Percentiles rank a stretch among this genome's conserved stretches.
Conservation (phyloP, 352 stramenopile species). For the Poterioochromonas sp. region DNA sequence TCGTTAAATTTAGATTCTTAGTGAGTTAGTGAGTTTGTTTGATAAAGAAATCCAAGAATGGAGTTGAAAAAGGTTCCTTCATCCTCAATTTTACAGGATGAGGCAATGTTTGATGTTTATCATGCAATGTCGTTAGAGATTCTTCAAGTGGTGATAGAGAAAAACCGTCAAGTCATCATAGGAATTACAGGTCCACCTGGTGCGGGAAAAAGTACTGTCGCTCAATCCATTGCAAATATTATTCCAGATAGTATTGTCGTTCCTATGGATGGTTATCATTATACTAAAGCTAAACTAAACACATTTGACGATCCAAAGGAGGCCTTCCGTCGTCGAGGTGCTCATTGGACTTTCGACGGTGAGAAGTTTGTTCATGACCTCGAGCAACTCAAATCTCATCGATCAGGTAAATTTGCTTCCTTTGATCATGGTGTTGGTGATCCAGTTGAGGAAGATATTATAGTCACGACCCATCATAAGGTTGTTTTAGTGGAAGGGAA, state of each 20-base stretch:
- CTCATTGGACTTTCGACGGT: slow-evolving; percentile 45
- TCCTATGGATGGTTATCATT: slow-evolving; percentile 45
- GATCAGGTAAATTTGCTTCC: slow-evolving; percentile 39
- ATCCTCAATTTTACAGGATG: no score
- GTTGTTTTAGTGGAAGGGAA: slow-evolving; percentile 45
- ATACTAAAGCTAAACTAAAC: background rate
- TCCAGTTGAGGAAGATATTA: slow-evolving; percentile 41
- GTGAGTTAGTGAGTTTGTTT: no score
- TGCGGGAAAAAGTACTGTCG: slow-evolving; percentile 8
- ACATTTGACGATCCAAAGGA: background rate
- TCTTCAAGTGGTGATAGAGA: no score
- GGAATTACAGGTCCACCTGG: slow-evolving; percentile 16
- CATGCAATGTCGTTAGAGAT: no score
- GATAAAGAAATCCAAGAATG: no score
- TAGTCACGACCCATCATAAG: slow-evolving; percentile 19
- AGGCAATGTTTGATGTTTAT: no score
- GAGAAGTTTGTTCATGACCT: slow-evolving; percentile 38
- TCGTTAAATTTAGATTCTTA: no score
- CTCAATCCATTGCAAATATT: background rate
- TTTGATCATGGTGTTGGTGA: slow-evolving; percentile 45
- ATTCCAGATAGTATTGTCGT: slow-evolving; percentile 29
- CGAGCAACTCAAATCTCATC: background rate
- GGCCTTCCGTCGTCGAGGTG: slow-evolving; percentile 37
- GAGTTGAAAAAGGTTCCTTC: no score
- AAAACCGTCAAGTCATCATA: no score